Percentiles rank a stretch among this genome's conserved stretches.
phyloP scores from a whole-genome alignment of 2,329 filamentous ascomycete genomes.

The Phymatotrichopsis omnivora region DNA sequence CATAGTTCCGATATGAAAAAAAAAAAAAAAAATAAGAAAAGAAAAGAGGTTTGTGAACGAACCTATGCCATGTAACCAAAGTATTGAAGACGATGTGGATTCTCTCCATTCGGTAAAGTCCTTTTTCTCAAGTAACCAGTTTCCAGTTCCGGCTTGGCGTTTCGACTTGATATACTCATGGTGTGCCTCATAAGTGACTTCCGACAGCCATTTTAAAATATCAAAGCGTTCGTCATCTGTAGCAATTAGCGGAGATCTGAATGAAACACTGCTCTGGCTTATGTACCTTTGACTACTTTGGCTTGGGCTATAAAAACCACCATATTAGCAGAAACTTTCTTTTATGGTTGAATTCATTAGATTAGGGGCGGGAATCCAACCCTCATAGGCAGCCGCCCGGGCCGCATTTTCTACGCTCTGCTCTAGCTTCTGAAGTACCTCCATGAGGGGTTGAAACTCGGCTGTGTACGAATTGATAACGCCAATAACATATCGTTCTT shows the following conservation, averaged over 20 bases:
- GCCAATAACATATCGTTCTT: too few species aligned
- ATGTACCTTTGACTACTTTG: too few species aligned
- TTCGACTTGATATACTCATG: slow-evolving; percentile 1
- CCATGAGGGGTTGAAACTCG: too few species aligned
- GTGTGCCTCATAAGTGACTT: slow-evolving; percentile 1
- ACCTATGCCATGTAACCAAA: slow-evolving; percentile 29
- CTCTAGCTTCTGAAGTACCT: too few species aligned
- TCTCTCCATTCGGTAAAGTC: slow-evolving; percentile 6
- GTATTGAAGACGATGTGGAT: slow-evolving; percentile 12
- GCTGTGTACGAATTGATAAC: too few species aligned
- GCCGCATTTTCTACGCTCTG: neutral
- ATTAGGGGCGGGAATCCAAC: neutral
- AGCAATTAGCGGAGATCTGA: too few species aligned
- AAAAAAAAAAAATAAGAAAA: slow-evolving; percentile 30
- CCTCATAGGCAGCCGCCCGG: slow-evolving; percentile 1
- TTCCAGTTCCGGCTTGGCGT: slow-evolving; percentile 8
- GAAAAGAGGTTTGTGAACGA: slow-evolving; percentile 13
- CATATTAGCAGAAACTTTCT: neutral
- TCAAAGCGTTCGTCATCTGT: neutral
- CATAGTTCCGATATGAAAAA: slow-evolving; percentile 27
- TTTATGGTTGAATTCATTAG: too few species aligned
- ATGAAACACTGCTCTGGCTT: too few species aligned
- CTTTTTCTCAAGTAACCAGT: slow-evolving; percentile 4
- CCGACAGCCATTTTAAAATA: slow-evolving; percentile 14
- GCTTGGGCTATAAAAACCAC: neutral